Conservation (phyloP, 139 green algal species). For the Chlamydomonas eustigma region DNA sequence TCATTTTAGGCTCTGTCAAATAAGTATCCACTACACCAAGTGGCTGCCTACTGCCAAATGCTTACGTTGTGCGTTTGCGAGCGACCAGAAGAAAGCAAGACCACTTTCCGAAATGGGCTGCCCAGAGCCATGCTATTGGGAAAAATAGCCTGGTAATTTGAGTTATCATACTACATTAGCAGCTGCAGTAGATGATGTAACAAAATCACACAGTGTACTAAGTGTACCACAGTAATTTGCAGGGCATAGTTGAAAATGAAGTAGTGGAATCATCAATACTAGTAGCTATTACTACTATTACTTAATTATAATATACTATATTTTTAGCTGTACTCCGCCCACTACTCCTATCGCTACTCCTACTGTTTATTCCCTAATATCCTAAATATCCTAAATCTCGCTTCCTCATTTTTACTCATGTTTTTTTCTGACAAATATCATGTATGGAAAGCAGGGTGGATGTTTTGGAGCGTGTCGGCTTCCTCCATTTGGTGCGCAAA, state of each 20-base stretch:
- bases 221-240: background rate
- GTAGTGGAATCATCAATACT: too few species aligned
- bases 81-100: background rate
- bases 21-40: background rate
- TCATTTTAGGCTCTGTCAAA: background rate
- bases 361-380: background rate
- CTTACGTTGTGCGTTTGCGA: background rate
- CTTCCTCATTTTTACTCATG: background rate
- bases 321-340: background rate
- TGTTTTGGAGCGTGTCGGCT: background rate
- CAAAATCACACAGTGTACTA: background rate
- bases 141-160: too few species aligned
- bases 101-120: background rate
- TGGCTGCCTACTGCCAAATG: background rate
- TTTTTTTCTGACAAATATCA: background rate
- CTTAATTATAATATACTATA: background rate
- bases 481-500: background rate
- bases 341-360: background rate
- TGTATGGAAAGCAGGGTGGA: background rate
- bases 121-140: background rate
- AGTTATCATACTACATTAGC: background rate
- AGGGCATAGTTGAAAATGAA: background rate
- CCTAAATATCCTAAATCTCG: background rate
- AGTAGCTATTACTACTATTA: too few species aligned
- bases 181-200: background rate